phyloP scores from a whole-genome alignment of 1,284 basidiomycete species.

The Laetiporus sulphureus region DNA sequence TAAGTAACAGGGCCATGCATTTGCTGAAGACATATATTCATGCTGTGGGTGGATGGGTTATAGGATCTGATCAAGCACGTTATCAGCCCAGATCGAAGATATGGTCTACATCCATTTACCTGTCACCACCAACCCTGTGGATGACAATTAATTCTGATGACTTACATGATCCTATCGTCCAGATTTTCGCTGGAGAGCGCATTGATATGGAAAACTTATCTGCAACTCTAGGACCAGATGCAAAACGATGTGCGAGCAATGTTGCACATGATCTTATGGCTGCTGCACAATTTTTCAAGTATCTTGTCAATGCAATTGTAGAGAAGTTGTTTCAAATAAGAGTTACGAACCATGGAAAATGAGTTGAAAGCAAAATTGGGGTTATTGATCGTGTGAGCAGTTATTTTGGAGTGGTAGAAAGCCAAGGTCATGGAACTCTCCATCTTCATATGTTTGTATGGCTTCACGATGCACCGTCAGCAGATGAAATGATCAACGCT shows the following conservation, averaged over 20 bases:
- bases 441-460: slow-evolving; percentile 26
- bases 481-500: slow-evolving; percentile 18
- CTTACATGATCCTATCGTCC: slow-evolving; percentile 24
- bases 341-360: slow-evolving; percentile 11
- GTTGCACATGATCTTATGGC: slow-evolving; percentile 32
- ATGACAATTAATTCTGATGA: slow-evolving; percentile 24
- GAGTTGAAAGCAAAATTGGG: slow-evolving; percentile 11
- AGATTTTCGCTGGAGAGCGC: slow-evolving; percentile 30
- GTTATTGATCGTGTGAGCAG: slow-evolving; percentile 17
- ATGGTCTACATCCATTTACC: slow-evolving; percentile 7
- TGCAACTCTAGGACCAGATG: slow-evolving; percentile 26
- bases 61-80: slow-evolving; percentile 7
- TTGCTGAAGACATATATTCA: slow-evolving; percentile 9
- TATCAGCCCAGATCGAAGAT: slow-evolving; percentile 8
- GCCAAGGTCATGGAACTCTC: slow-evolving; percentile 23
- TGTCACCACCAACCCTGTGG: slow-evolving; percentile 15
- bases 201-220: slow-evolving; percentile 32
- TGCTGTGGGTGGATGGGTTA: slow-evolving; percentile 9
- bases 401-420: slow-evolving; percentile 25
- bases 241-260: slow-evolving; percentile 19
- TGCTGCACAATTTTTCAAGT: slow-evolving; percentile 32
- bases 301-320: slow-evolving; percentile 27
- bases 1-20: slow-evolving; percentile 10
- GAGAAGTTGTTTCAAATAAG: slow-evolving; percentile 28
- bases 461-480: slow-evolving; percentile 22